Base-by-base conservation (phyloP, 1,139 yeast species). In the Zygosaccharomyces pseudobailii region DNA sequence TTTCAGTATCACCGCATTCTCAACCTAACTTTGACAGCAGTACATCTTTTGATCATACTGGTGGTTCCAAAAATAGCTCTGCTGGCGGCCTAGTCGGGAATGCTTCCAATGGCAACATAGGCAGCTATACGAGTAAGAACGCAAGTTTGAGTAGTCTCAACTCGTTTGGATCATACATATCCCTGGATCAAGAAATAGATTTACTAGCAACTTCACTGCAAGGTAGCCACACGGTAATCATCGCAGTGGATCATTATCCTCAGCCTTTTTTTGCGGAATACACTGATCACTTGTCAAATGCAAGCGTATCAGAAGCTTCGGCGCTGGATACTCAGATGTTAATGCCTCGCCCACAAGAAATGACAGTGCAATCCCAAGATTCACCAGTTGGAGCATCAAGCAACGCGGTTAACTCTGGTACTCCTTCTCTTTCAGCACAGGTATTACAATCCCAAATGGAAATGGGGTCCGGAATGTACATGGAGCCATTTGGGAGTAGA, bases 261-360 rank as follows among this genome's bases (percentile, higher is more conserved):
- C 48, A 48, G 13, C 56, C 62, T 13, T 20, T 34, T 22, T 43
- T 55, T 28, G 49, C 47, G 31, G 48, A 39, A n/a, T 51, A 45
- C 36, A 32, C 25, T 5, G 54, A 55, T 8, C 63, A 61, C 42
- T 38, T 50, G 28, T 31, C 54, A 7, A 48, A 50, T 20, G 43
- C 56, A 19, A 39, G 46, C 5, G 43, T 55, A 17, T 51, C 62
- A 8, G 53, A 51, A 28, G 54, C 57, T 3, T 48, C 49, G 19
- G 45, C 48, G 17, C 32, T 46, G n/a, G 52, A 49, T n/a, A 41
- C 34, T 5, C 43, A 46, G n/a, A 31, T 48, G 27, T 47, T 50
- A 4, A 40, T 52, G 6, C 56, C 59, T 33, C 49, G 50, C 27
- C 49, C 57, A 5, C 59, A 56, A 36, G 61, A 56, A 36, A 49